Evolutionary conservation across 345 rosid genomes (phyloP).

Genomic region (Noccaea caerulescens): DNA sequence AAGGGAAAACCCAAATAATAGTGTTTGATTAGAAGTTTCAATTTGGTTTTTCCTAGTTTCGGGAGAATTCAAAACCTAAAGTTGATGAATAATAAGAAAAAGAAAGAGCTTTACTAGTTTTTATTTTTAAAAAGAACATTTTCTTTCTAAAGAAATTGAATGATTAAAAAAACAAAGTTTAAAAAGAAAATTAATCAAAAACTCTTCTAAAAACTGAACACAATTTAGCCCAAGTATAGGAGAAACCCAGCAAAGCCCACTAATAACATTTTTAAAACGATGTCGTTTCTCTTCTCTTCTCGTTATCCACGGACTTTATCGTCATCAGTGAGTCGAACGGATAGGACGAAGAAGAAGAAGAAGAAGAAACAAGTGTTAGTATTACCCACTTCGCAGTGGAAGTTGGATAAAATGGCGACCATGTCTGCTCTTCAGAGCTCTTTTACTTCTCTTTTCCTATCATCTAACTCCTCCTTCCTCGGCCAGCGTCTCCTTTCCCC

Average conservation of each 20-base stretch:
- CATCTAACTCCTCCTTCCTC: conserved; percentile 66
- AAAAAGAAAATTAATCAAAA: no score
- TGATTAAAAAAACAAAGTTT: no score
- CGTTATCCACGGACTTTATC: conserved; percentile 43
- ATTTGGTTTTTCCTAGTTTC: background rate
- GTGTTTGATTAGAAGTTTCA: background rate
- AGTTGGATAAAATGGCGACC: conserved; percentile 56
- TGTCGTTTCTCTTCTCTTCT: background rate
- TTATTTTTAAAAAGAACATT: no score
- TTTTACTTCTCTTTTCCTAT: conserved; percentile 61
- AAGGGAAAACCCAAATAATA: background rate
- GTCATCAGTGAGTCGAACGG: conserved; percentile 29
- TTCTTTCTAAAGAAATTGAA: no score
- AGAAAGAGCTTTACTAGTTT: no score
- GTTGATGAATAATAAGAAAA: no score
- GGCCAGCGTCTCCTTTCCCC: conserved; percentile 67
- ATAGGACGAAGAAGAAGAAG: conserved; percentile 36
- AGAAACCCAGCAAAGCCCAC: background rate
- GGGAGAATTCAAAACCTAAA: background rate
- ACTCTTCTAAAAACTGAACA: no score
- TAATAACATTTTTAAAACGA: rapidly evolving
- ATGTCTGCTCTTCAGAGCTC: conserved; percentile 83
- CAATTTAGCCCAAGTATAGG: conserved; percentile 7
- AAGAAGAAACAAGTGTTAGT: conserved; percentile 8
- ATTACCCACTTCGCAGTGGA: background rate